These are phyloP conservation scores for Coprinopsis strossmayeri DNA, from an alignment of 768 basidiomycete genomes.

Conservation along the genomic window DNA sequence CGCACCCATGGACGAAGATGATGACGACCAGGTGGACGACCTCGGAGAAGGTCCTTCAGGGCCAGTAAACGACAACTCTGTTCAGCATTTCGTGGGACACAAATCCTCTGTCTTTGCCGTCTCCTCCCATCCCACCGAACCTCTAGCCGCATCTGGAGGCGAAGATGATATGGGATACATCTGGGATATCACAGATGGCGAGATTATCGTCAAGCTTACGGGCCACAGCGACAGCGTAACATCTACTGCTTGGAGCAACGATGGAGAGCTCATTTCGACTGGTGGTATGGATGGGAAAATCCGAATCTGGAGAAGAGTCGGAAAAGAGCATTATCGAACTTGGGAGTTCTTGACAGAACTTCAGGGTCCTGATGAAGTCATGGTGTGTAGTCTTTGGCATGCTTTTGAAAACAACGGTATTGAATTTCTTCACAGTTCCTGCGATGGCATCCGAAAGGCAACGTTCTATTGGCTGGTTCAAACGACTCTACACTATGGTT, in stretches of 20 bases:
- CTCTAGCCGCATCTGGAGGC: slow-evolving; percentile 86
- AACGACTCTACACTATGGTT: slow-evolving; percentile 95
- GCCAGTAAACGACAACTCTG: slow-evolving; percentile 49
- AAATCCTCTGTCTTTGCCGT: slow-evolving; percentile 77
- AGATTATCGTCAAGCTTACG: slow-evolving; percentile 74
- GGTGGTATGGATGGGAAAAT: slow-evolving; percentile 98
- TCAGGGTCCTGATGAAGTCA: slow-evolving; percentile 93
- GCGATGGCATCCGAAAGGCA: slow-evolving; percentile 94
- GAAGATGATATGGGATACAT: slow-evolving; percentile 95
- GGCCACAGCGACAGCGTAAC: slow-evolving; percentile 94
- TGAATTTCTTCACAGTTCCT: slow-evolving; percentile 60
- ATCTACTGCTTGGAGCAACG: slow-evolving; percentile 68
- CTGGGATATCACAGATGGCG: slow-evolving; percentile 82
- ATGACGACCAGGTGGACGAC: slow-evolving; percentile 40
- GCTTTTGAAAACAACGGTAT: background rate
- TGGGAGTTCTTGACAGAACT: slow-evolving; percentile 97
- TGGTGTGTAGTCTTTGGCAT: slow-evolving; percentile 44
- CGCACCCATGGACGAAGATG: slow-evolving; percentile 67
- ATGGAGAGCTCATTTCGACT: slow-evolving; percentile 91
- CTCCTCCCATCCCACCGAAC: slow-evolving; percentile 74
- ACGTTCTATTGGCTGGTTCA: slow-evolving; percentile 82
- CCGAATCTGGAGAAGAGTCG: slow-evolving; percentile 84
- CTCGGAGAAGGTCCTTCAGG: slow-evolving; percentile 37
- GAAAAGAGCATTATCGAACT: slow-evolving; percentile 59
- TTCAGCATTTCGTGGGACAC: slow-evolving; percentile 68